Conservation (phyloP, 2,329 filamentous ascomycete species). For the Fusarium bulbicola region DNA sequence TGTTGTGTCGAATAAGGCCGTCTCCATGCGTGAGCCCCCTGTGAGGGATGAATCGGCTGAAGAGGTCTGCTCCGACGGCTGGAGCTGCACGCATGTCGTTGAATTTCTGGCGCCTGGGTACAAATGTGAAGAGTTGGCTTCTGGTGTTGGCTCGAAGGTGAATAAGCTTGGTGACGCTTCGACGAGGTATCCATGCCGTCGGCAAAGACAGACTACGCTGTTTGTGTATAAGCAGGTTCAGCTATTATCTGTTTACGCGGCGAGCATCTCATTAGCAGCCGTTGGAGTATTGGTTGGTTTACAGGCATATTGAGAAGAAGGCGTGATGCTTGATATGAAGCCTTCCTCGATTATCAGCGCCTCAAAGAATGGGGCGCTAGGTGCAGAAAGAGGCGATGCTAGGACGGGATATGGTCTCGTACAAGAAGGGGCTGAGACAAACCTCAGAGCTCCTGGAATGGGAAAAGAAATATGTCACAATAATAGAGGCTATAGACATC, state of each 20-base stretch:
- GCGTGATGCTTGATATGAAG: neutral
- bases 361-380: neutral
- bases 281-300: neutral
- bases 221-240: neutral
- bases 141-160: neutral
- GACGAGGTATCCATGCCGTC: neutral
- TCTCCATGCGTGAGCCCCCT: neutral
- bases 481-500: neutral
- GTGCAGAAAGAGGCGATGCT: no score
- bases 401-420: neutral
- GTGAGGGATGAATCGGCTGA: accelerated
- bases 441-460: neutral
- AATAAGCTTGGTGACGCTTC: neutral
- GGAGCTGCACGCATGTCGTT: neutral
- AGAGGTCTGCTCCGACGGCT: neutral
- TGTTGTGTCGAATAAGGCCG: neutral
- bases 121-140: slow-evolving; percentile 2
- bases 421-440: neutral
- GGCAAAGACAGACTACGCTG: neutral
- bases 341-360: neutral
- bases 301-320: neutral
- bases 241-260: no score
- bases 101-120: neutral
- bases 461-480: neutral
- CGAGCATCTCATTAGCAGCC: neutral